Evolutionary conservation across 2,329 filamentous ascomycete genomes (phyloP), one percentile per base, ranked within the genome.

Genomic region (Tolypocladium guangdongense): DNA sequence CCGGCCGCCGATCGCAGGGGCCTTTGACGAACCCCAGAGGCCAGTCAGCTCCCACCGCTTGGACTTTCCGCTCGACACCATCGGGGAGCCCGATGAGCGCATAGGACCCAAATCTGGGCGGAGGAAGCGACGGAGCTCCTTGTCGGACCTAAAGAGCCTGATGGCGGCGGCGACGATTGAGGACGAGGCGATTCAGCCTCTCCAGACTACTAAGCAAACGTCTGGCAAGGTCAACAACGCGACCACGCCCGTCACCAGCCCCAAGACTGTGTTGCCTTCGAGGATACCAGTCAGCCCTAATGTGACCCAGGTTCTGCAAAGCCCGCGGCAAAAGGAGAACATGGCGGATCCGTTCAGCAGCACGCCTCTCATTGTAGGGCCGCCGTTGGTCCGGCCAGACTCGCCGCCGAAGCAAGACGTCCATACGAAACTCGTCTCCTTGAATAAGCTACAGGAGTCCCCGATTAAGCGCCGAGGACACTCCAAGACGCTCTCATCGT

Each of bases 91-190:
- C 0, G 69, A 68, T 18, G 75, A 78, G 52, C 65, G 68, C 6
- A 58, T 62, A 10, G 58, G 66, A 4, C 56, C 65, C 1, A 77
- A 73, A 59, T 66, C 66, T n/a, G 71, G 74, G 46, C 84, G 80
- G 65, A 91, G 85, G 58, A 96, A 95, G 74, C 81, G 92, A 53
- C 84, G 92, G 65, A 96, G 91, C 71, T 96, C 91, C 30, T 73
- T 97, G 43, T 96, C 91, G 5, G 92, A 97, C 67, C 76, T 97
- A 49, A 87, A 83, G 60, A 78, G 74, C 53, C 73, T 88, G 20
- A 84, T 92, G 70, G 78, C 77, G 41, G 77, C 81, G 53, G 76
- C 84, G 10, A 78, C 74, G 12, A 68, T 85, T 27, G 66, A 70
- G 1, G 60, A 67, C 32, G 65, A 68, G 48, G 58, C 70, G 10